Evolutionary conservation across 2,329 filamentous ascomycete species (phyloP).

Genomic region (Beauveria varroae): DNA sequence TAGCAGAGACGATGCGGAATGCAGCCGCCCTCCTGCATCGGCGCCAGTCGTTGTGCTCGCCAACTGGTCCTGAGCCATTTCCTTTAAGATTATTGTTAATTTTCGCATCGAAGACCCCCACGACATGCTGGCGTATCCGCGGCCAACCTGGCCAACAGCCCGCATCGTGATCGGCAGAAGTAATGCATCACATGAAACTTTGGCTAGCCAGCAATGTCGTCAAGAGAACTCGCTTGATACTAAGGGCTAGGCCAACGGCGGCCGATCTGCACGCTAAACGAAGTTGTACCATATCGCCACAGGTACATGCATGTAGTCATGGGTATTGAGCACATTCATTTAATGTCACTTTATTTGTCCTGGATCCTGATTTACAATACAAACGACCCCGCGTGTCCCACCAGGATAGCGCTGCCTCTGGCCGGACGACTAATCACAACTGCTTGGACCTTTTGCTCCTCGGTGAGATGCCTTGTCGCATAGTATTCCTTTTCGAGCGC

Average conservation of each 20-base stretch:
- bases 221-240: not conserved
- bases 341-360: not conserved
- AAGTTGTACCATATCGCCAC: not conserved
- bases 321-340: not conserved
- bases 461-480: conserved; percentile 53
- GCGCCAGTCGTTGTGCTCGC: not conserved
- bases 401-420: conserved; percentile 50
- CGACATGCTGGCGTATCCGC: not conserved
- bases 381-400: conserved; percentile 23
- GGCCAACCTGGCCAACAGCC: not conserved
- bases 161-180: not conserved
- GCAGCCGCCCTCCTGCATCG: not conserved
- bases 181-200: not conserved
- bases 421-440: conserved; percentile 87
- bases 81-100: not conserved
- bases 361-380: conserved; percentile 13
- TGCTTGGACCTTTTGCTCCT: conserved; percentile 68
- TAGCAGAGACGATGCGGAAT: not conserved
- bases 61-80: not conserved
- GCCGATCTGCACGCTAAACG: not conserved
- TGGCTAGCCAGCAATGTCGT: not conserved
- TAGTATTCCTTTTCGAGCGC: conserved; percentile 82
- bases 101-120: not conserved
- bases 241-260: not conserved
- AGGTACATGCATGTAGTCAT: not conserved